Conservation (phyloP, 768 basidiomycete genomes). For the Lactarius indigo region DNA sequence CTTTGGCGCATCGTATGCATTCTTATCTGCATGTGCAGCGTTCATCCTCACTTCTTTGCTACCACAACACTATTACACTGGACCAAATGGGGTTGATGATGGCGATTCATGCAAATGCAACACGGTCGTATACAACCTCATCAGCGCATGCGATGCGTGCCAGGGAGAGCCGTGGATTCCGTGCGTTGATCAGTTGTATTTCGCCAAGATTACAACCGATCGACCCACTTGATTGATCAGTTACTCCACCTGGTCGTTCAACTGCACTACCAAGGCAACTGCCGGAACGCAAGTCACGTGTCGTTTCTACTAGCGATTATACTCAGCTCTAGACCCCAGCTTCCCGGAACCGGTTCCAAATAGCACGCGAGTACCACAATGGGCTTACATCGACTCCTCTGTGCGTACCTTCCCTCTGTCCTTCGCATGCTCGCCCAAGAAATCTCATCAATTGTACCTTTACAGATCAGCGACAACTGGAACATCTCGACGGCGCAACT, state of each 20-base stretch:
- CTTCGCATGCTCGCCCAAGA: neutral
- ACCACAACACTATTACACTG: conserved; percentile 14
- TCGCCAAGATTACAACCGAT: neutral
- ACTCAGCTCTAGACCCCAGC: neutral
- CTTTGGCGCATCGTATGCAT: neutral
- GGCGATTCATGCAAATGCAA: conserved; percentile 28
- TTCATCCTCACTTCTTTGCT: neutral
- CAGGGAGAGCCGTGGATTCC: conserved; percentile 19
- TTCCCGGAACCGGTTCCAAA: conserved; percentile 35
- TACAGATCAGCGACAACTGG: conserved; percentile 13
- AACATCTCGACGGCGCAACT: neutral
- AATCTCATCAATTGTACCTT: neutral
- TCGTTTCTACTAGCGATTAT: neutral
- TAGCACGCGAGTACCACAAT: conserved; percentile 43
- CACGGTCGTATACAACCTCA: conserved; percentile 29
- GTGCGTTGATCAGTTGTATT: conserved; percentile 12
- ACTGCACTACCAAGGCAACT: conserved; percentile 1
- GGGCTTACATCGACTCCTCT: conserved; percentile 45
- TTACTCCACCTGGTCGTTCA: conserved; percentile 16
- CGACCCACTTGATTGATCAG: conserved; percentile 1
- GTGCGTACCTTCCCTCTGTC: conserved; percentile 28
- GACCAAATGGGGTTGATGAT: conserved; percentile 3
- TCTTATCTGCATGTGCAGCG: neutral
- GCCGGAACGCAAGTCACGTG: conserved; percentile 13
- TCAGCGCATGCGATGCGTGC: conserved; percentile 31